Conservation (phyloP, 1,284 basidiomycete species). For the Apiotrichum domesticum region DNA sequence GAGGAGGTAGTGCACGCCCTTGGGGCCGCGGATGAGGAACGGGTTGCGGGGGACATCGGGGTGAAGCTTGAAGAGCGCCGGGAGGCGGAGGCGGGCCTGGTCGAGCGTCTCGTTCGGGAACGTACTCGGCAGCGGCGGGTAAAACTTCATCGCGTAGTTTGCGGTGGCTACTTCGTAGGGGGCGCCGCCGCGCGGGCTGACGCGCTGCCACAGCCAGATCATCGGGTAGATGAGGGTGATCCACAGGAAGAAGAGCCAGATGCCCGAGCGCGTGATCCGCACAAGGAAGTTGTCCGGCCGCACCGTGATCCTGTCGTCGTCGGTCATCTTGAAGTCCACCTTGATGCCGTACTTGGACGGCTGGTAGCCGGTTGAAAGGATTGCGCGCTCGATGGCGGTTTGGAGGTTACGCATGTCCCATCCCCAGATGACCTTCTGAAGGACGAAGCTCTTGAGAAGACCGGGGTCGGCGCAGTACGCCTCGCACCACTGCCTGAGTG, state of each 20-base stretch:
- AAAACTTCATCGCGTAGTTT: conserved; percentile 34
- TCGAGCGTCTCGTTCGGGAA: conserved; percentile 29
- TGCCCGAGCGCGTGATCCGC: conserved; percentile 56
- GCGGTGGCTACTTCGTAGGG: conserved; percentile 22
- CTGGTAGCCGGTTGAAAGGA: conserved; percentile 54
- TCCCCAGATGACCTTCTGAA: conserved; percentile 61
- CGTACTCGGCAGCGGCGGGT: conserved; percentile 37
- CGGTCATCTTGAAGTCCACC: conserved; percentile 49
- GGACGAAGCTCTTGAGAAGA: conserved; percentile 60
- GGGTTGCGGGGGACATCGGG: conserved; percentile 31
- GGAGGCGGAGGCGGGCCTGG: conserved; percentile 27
- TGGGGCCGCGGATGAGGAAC: conserved; percentile 28
- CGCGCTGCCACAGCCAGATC: conserved; percentile 48
- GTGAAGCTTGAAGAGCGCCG: conserved; percentile 33
- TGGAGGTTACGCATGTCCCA: conserved; percentile 55
- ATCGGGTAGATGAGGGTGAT: conserved; percentile 63
- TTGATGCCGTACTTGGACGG: conserved; percentile 37
- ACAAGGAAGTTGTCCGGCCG: conserved; percentile 59
- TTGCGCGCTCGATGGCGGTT: conserved; percentile 53
- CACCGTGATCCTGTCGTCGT: conserved; percentile 52
- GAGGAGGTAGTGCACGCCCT: conserved; percentile 44
- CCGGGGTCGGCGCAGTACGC: conserved; percentile 60
- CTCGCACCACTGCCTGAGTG: conserved; percentile 61
- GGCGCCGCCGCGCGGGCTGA: conserved; percentile 23
- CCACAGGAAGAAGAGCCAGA: conserved; percentile 60